Base-by-base conservation (phyloP, 257 asterid species). In the Oldenlandia corymbosa region DNA sequence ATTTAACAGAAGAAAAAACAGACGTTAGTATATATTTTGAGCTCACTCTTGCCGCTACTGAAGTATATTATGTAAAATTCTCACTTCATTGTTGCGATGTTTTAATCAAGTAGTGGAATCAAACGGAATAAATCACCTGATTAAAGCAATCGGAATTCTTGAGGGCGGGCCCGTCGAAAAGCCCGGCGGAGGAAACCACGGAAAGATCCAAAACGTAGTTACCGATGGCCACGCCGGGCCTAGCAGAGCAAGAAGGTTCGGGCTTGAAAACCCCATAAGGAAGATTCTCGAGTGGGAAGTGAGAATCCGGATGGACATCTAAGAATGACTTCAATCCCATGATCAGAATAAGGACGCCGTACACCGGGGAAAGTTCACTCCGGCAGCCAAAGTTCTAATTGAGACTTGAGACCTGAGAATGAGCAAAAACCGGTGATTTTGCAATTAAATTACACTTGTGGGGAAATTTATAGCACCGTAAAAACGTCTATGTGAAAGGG, bases 221-320 rank as follows among this genome's bases (percentile, higher is more conserved):
- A 16, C 95, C 96, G 31, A 93, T 87, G 0, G 97, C 97, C 30
- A 93, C 95, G 12, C 76, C 97, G 20, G 96, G 94, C n/a, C 90
- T 43, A 70, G 97, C 81, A 41, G 71, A 73, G 46, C 94, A 79
- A 71, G 42, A 70, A 43, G 90, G 71, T 66, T 59, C 77, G 32
- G 82, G 75, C 80, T 72, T 83, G 84, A 93, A 93, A 16, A 93
- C 95, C 5, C 99, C 99, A 74, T 73, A 93, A n/a, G 99, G 99
- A 12, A 93, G 83, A 68, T 93, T 93, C 81, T 93, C 95, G 20
- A 93, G 77, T 21, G 99, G 95, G 78, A 93, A 93, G 80, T 90
- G 97, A 28, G 97, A 93, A 62, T 84, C 97, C 54, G 92, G 80
- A 1, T 52, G 82, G 60, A 93, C 94, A 63, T 87, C 75, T 20